Percentiles rank a stretch among this genome's conserved stretches.
These are phyloP conservation scores for Calonectria henricotiae DNA, from an alignment of 2,329 filamentous ascomycete genomes.

Conservation along the genomic window DNA sequence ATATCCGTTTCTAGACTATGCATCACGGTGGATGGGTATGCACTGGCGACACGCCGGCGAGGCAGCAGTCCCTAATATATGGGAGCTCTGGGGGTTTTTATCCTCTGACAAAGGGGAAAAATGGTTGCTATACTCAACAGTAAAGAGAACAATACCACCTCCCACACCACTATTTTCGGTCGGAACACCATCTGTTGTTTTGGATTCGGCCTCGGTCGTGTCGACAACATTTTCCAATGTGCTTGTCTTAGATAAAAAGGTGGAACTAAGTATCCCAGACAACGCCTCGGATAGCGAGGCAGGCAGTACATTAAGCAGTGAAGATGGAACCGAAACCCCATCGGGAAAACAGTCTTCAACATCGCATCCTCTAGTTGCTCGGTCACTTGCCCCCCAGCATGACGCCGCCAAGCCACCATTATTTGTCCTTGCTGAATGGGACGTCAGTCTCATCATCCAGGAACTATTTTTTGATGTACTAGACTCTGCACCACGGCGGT, in stretches of 20 bases:
- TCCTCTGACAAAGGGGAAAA: constrained; percentile 41
- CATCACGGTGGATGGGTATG: constrained; percentile 35
- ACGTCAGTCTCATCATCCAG: constrained; percentile 38
- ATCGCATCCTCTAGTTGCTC: not conserved
- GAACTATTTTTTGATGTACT: constrained; percentile 36
- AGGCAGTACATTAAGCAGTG: not conserved
- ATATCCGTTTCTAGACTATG: constrained; percentile 39
- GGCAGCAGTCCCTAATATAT: constrained; percentile 27
- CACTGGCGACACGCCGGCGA: constrained; percentile 40
- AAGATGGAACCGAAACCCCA: not conserved
- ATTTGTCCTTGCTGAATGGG: constrained; percentile 43
- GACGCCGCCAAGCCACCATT: constrained; percentile 39
- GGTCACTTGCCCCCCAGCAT: not conserved
- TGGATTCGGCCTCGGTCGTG: not conserved
- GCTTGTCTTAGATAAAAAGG: not conserved
- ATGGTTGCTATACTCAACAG: constrained; percentile 32
- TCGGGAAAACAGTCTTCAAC: constrained; percentile 4
- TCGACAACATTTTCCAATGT: not conserved
- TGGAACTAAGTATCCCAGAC: no score
- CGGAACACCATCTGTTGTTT: not conserved
- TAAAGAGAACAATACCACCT: not conserved
- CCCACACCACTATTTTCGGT: not conserved
- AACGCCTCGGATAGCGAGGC: no score
- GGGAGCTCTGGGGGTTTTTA: constrained; percentile 43
- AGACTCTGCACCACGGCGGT: constrained; percentile 14